These are phyloP conservation scores for Cylindrotheca closterium DNA, from an alignment of 108 stramenopile species.

Conservation along the genomic window DNA sequence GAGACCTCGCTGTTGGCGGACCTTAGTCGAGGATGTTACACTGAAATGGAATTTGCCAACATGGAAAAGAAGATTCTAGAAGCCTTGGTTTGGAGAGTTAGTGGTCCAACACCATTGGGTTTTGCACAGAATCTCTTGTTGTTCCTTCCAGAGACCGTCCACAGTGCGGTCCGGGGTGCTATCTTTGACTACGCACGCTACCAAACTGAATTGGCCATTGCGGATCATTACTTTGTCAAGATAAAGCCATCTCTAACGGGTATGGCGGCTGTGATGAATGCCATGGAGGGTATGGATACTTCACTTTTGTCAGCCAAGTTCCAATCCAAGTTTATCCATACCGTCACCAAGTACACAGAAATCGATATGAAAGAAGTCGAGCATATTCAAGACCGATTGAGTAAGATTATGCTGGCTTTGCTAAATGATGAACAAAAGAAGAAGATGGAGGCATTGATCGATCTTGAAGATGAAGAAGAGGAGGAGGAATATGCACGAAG, in stretches of 20 bases:
- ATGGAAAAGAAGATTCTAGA: constrained; percentile 70
- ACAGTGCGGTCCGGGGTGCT: constrained; percentile 34
- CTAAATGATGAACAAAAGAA: constrained; percentile 23
- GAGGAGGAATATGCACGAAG: neutral
- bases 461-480: constrained; percentile 25
- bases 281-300: constrained; percentile 59
- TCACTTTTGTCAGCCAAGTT: constrained; percentile 28
- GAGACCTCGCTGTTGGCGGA: constrained; percentile 69
- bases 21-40: constrained; percentile 68
- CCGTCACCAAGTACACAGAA: constrained; percentile 30
- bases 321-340: constrained; percentile 36
- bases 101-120: constrained; percentile 54
- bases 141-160: constrained; percentile 36
- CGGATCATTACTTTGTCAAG: constrained; percentile 50
- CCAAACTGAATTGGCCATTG: constrained; percentile 68
- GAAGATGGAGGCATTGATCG: constrained; percentile 20
- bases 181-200: constrained; percentile 61
- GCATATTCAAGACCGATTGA: constrained; percentile 33
- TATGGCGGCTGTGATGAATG: constrained; percentile 64
- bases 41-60: constrained; percentile 65
- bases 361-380: constrained; percentile 42
- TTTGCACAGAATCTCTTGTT: constrained; percentile 50
- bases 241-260: constrained; percentile 51
- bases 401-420: constrained; percentile 25
- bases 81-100: constrained; percentile 65